Base-by-base conservation (phyloP, 495 filamentous ascomycete species). In the Paragyromitra xinjiangensis region DNA sequence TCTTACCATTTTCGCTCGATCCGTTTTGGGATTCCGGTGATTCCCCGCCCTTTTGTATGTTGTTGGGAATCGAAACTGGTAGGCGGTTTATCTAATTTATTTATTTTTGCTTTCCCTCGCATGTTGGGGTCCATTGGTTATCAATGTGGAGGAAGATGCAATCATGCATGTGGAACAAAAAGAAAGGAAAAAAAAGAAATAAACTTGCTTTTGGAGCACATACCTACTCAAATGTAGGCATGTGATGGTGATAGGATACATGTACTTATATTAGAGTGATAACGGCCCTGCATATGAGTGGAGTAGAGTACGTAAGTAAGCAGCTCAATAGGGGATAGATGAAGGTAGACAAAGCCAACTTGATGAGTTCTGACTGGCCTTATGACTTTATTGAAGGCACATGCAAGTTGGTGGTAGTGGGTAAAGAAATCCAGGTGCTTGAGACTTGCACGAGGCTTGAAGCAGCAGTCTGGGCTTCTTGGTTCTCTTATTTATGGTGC, bases 261-360 rank as follows among this genome's bases (percentile, higher is more conserved):
- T 62, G 53, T 69, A 19, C 19, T 51, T 16, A 16, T 5, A 71
- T 71, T 53, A 48, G 55, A 40, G 51, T 53, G 73, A 72, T 76
- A 72, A 76, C 68, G 73, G 68, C 68, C 73, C 73, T 76, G 73
- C 73, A 73, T 75, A 68, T 29, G 14, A 50, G 45, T 53, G 64
- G 64, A 53, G 22, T 51, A 69, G 64, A 69, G 22, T 69, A 74
- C 71, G 53, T 68, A 74, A 74, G 53, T 48, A 67, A n/a, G 50
- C 58, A 61, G 63, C 37, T 40, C n/a, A 66, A 63, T 63, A 62
- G 14, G 45, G 68, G 45, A 55, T 19, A 34, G n/a, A 69, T 59
- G 50, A 58, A 56, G 56, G 22, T 63, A 74, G 71, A n/a, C 7
- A 59, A 69, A 64, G 55, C 44, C 16, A 45, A 69, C 34, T 61